Evolutionary conservation across 345 rosid species (phyloP).

Genomic region (Populus ilicifolia): DNA sequence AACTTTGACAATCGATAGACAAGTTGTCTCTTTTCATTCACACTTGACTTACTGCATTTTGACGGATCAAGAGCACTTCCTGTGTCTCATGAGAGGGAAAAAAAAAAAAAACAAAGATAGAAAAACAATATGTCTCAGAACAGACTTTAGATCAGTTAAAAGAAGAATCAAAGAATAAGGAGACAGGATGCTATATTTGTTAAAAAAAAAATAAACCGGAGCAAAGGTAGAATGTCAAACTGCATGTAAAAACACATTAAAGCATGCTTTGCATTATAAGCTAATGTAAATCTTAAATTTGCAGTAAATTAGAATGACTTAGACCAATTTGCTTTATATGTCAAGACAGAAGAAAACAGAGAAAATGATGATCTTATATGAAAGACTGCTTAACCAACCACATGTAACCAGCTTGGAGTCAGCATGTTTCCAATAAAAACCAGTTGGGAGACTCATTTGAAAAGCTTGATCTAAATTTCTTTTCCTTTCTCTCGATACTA

Average conservation of each 20-base stretch:
- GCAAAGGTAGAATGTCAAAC: background rate
- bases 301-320: constrained; percentile 6
- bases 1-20: constrained; percentile 71
- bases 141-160: background rate
- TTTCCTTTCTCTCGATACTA: background rate
- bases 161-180: background rate
- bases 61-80: constrained; percentile 26
- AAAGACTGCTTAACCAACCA: background rate
- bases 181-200: background rate
- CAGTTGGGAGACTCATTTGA: constrained; percentile 1
- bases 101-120: background rate
- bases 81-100: background rate
- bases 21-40: constrained; percentile 81
- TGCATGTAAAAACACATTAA: background rate
- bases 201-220: background rate
- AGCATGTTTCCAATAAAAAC: constrained; percentile 3
- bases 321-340: constrained; percentile 4
- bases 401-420: constrained; percentile 7
- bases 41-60: constrained; percentile 34
- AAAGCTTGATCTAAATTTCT: background rate
- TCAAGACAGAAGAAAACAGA: constrained; percentile 1
- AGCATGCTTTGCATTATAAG: background rate
- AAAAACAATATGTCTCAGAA: background rate
- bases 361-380: background rate
- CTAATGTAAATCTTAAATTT: too few relatives aligned